phyloP scores from a whole-genome alignment of 73 alveolate species.

The Paramecium octaurelia region DNA sequence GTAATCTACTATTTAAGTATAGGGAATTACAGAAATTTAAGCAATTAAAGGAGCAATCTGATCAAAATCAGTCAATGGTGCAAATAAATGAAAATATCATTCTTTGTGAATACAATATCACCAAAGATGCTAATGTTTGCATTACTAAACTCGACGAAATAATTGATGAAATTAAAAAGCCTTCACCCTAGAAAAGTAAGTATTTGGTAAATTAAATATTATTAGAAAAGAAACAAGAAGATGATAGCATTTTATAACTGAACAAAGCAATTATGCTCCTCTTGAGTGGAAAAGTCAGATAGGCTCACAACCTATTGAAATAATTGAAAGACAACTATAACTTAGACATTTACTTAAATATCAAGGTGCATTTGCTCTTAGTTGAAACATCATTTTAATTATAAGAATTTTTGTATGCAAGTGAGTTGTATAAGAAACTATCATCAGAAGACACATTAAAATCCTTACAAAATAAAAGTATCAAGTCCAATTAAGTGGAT shows the following conservation, averaged over 20 bases:
- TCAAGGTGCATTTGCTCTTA: background rate
- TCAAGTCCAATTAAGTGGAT: background rate
- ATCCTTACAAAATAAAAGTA: background rate
- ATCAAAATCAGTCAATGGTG: constrained; percentile 17
- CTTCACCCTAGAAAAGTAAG: background rate
- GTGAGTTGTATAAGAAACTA: constrained; percentile 18
- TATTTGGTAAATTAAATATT: background rate
- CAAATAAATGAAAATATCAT: constrained; percentile 22
- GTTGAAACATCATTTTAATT: constrained; percentile 11
- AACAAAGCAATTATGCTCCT: constrained; percentile 4
- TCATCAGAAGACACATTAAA: background rate
- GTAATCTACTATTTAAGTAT: background rate
- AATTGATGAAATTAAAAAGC: constrained; percentile 6
- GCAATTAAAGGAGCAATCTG: constrained; percentile 29
- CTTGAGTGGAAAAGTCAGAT: background rate
- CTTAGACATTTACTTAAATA: background rate
- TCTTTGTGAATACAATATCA: background rate
- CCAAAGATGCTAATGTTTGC: constrained; percentile 12
- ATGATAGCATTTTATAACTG: background rate
- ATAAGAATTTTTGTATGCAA: background rate
- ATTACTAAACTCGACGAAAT: constrained; percentile 12
- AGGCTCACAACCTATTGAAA: background rate
- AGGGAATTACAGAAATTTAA: constrained; percentile 34
- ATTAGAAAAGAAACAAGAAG: constrained; percentile 21
- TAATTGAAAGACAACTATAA: background rate